Base-by-base conservation (phyloP, 164 flowering plant species). In the Saururus chinensis region DNA sequence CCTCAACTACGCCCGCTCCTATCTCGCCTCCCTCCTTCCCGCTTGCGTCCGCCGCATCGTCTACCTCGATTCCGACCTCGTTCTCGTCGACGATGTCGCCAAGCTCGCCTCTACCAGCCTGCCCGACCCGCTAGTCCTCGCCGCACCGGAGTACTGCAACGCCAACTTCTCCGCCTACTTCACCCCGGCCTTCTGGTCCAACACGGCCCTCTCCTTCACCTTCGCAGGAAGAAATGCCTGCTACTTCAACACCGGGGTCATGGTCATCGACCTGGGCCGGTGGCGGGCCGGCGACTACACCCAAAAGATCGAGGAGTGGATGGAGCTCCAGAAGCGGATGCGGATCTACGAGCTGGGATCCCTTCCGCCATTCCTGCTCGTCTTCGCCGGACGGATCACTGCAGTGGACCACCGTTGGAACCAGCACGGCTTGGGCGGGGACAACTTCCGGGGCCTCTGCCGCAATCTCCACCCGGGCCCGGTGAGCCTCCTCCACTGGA, bases 211-310 rank as follows among this genome's bases (percentile, higher is more conserved):
- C 0, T 84, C 98, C 0, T 24, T 79, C 8, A 84, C 89, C 0
- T 87, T 92, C 65, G 84, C 80, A n/a, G 79, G 76, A 12, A 76
- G 93, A 9, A 72, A 74, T 1, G 76, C 96, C 0, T 92, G 98
- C 57, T 92, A 92, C 66, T 92, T 92, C 70, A 92, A 91, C 84
- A 91, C 97, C 3, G 97, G 97, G 0, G 97, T 89, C 4, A 89
- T 89, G 97, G 92, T 91, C 5, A 87, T 91, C 51, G 90, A 88
- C 58, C 71, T 88, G 9, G 69, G 74, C 13, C 64, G 84, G 22
- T 91, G 98, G 98, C 64, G 98, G 12, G 65, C 45, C 0, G 92
- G 92, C 0, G 85, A 73, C 8, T 88, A 85, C 75, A 91, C 96
- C 17, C 65, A 68, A 0, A 76, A 77, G 70, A 85, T 88, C 13